Percentiles rank a stretch among this genome's conserved stretches.
Evolutionary conservation across 345 rosid species (phyloP).

Genomic region (Aegle marmelos): DNA sequence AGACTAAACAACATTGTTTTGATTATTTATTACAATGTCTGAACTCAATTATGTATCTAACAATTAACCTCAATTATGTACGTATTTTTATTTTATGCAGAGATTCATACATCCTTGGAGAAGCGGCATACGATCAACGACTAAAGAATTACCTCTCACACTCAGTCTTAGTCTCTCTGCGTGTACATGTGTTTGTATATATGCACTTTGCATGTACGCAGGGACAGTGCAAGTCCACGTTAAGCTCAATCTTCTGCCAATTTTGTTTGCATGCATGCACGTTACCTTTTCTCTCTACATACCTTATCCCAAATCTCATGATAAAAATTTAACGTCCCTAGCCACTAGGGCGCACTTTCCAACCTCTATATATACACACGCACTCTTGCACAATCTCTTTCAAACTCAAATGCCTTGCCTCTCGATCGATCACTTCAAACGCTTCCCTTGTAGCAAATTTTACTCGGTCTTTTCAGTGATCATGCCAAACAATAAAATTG

Average conservation of each 20-base stretch:
- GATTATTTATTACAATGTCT: too few relatives aligned
- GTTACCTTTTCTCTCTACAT: neutral
- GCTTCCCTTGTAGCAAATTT: neutral
- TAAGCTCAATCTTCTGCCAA: neutral
- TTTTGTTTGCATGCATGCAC: neutral
- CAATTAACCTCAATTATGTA: too few relatives aligned
- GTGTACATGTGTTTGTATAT: neutral
- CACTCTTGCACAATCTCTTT: neutral
- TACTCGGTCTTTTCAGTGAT: neutral
- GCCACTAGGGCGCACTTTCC: constrained; percentile 8
- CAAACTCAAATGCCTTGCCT: neutral
- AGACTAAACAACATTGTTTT: too few relatives aligned
- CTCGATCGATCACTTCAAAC: neutral
- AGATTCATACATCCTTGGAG: too few relatives aligned
- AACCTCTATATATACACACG: neutral
- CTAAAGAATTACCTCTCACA: neutral
- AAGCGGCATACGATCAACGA: too few relatives aligned
- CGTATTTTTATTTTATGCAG: too few relatives aligned
- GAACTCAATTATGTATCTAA: too few relatives aligned
- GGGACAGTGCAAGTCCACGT: neutral
- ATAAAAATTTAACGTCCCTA: neutral
- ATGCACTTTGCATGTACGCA: constrained; percentile 3
- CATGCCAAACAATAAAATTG: constrained; percentile 9
- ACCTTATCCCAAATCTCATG: neutral
- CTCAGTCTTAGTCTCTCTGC: neutral